phyloP scores from a whole-genome alignment of 805 yeast genomes.

The Cyberlindnera amylophila region DNA sequence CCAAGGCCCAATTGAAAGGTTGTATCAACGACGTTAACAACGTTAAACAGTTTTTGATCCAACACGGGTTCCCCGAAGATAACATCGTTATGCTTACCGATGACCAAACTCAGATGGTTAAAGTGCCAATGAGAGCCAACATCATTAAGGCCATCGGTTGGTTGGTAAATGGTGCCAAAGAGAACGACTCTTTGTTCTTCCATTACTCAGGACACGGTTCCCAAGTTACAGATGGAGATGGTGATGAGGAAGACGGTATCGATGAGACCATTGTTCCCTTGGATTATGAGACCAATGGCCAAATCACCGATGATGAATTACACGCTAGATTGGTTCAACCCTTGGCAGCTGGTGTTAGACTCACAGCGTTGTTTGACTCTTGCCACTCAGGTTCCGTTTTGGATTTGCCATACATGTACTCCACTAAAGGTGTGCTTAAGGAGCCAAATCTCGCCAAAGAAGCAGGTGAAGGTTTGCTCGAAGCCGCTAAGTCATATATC shows the following conservation, averaged over 20 bases:
- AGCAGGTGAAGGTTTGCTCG: constrained; percentile 62
- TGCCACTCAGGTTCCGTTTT: constrained; percentile 84
- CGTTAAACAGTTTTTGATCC: constrained; percentile 39
- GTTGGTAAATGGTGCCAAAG: constrained; percentile 68
- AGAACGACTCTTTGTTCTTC: constrained; percentile 76
- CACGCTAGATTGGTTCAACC: constrained; percentile 69
- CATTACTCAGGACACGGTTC: constrained; percentile 91
- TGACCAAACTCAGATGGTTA: constrained; percentile 44
- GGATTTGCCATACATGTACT: constrained; percentile 76
- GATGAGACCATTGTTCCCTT: constrained; percentile 74
- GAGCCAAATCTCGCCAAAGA: constrained; percentile 78
- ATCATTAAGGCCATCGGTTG: constrained; percentile 78
- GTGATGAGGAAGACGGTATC: constrained; percentile 72
- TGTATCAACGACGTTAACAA: constrained; percentile 74
- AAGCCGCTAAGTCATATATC: constrained; percentile 56
- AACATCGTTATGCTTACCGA: constrained; percentile 61
- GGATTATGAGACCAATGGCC: constrained; percentile 65
- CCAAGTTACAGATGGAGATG: constrained; percentile 60
- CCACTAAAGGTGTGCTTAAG: constrained; percentile 78
- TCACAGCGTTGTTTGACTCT: constrained; percentile 79
- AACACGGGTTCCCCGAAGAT: constrained; percentile 45
- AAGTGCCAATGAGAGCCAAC: constrained; percentile 64
- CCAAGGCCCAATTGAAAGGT: constrained; percentile 59
- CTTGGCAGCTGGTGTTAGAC: constrained; percentile 66
- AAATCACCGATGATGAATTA: constrained; percentile 68